Conservation (phyloP, 352 stramenopile species). For the Phytophthora sansomeana region DNA sequence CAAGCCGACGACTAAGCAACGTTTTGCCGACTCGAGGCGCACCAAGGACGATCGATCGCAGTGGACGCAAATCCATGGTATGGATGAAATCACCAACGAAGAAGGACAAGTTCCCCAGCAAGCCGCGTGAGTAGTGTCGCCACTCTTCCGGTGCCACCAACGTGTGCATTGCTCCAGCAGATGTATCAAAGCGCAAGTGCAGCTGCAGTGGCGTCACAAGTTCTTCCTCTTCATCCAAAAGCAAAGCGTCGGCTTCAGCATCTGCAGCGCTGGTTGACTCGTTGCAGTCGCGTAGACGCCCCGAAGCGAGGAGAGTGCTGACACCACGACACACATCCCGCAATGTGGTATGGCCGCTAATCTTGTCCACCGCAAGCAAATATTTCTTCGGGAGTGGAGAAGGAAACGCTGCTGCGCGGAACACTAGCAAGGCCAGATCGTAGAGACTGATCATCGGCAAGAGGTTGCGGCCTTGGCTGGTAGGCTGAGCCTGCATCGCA, state of each 20-base stretch:
- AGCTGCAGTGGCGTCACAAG: slow-evolving; percentile 70
- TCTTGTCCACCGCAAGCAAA: slow-evolving; percentile 69
- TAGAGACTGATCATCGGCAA: slow-evolving; percentile 88
- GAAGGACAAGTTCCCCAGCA: slow-evolving; percentile 69
- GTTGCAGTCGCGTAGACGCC: slow-evolving; percentile 48
- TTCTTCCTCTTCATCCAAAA: slow-evolving; percentile 69
- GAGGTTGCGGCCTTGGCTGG: slow-evolving; percentile 60
- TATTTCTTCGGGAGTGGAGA: slow-evolving; percentile 61
- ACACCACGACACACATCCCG: slow-evolving; percentile 70
- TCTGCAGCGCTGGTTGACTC: slow-evolving; percentile 22
- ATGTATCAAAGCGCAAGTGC: slow-evolving; percentile 76
- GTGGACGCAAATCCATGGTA: slow-evolving; percentile 76
- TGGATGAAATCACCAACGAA: slow-evolving; percentile 82
- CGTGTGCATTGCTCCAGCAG: slow-evolving; percentile 52
- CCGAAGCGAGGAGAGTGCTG: slow-evolving; percentile 65
- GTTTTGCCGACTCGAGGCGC: slow-evolving; percentile 78
- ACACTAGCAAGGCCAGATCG: slow-evolving; percentile 70
- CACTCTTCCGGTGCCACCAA: slow-evolving; percentile 73
- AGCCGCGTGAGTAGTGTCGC: slow-evolving; percentile 63
- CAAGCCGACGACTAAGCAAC: slow-evolving; percentile 54
- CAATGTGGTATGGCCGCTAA: slow-evolving; percentile 59
- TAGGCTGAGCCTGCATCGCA: slow-evolving; percentile 30
- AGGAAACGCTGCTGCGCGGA: slow-evolving; percentile 48
- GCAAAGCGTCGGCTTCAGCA: slow-evolving; percentile 63
- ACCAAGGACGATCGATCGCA: slow-evolving; percentile 76